Evolutionary conservation across 179 eudicot genomes (phyloP), one percentile per base, ranked within the genome.

Genomic region (Silene noctiflora): DNA sequence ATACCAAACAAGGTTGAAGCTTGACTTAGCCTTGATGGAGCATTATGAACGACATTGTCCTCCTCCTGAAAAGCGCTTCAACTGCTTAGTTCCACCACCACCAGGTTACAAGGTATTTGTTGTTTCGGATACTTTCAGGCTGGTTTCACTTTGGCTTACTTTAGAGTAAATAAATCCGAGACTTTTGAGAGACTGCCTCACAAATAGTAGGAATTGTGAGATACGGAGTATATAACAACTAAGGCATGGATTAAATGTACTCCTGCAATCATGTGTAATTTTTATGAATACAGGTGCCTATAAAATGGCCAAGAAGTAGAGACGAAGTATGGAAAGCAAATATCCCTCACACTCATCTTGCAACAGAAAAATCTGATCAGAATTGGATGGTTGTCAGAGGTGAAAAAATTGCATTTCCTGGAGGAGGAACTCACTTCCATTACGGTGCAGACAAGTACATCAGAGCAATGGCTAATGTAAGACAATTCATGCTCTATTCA

Each of bases 261-360:
- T 27, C 29, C 1, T 29, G 33, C 33, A 29, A 29, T 29, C 39
- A 5, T 33, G 39, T 1, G 39, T 33, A 39, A 39, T 19, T 31
- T 7, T 51, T 25, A 74, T 75, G 73, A 61, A 29, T 63, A 7
- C 77, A 83, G 86, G 42, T 85, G 42, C 86, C 88, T 2, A 77
- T 86, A 27, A 86, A 76, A 81, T 86, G 88, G 88, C 88, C 88
- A 13, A 78, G 73, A 74, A 86, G 88, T 72, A 81, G 88, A 77
- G 88, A 86, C 56, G 86, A 86, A 81, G 86, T 86, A 14, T 86
- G 88, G 88, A 83, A 83, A 72, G 88, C 79, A 72, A 86, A 86
- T 69, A 84, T 86, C 10, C 88, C 88, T 79, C 88, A 86, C 62
- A 86, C 88, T 53, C 88, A 86, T 64, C 86, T 86, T 11, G 88